Evolutionary conservation across 176 grass and related monocot genomes (phyloP).

Genomic region (Musa troglodytarum): DNA sequence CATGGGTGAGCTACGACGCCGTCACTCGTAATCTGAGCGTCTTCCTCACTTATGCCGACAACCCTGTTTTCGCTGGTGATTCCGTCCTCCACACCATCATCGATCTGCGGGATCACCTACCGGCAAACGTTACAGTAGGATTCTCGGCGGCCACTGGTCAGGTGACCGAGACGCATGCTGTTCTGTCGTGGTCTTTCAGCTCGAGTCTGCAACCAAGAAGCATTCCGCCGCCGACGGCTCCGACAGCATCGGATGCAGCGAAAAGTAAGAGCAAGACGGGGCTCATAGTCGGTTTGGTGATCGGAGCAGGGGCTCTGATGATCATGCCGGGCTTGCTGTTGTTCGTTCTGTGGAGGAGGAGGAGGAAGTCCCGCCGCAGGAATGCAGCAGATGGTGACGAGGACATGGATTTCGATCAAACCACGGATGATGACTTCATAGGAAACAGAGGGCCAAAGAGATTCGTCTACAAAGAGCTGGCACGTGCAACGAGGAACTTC

Average conservation of each 20-base stretch:
- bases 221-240: not conserved
- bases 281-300: slow-evolving; percentile 30
- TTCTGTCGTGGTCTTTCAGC: slow-evolving; percentile 67
- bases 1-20: slow-evolving; percentile 58
- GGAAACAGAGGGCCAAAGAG: slow-evolving; percentile 41
- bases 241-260: not conserved
- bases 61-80: slow-evolving; percentile 4
- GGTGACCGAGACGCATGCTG: slow-evolving; percentile 53
- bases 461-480: slow-evolving; percentile 48
- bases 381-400: slow-evolving; percentile 24
- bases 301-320: slow-evolving; percentile 21
- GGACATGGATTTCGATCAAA: slow-evolving; percentile 37
- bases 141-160: slow-evolving; percentile 68
- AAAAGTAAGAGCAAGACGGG: slow-evolving; percentile 3
- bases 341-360: slow-evolving; percentile 32
- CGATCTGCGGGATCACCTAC: slow-evolving; percentile 46
- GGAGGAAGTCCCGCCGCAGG: not conserved
- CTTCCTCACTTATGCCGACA: slow-evolving; percentile 47
- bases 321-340: slow-evolving; percentile 28
- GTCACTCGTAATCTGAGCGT: slow-evolving; percentile 44
- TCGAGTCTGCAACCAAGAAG: slow-evolving; percentile 42
- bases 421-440: slow-evolving; percentile 42
- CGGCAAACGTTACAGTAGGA: slow-evolving; percentile 44
- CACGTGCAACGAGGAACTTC: slow-evolving; percentile 52
- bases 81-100: slow-evolving; percentile 32